Evolutionary conservation across 2,329 filamentous ascomycete species (phyloP).

Genomic region (Verticillium zaregamsianum): DNA sequence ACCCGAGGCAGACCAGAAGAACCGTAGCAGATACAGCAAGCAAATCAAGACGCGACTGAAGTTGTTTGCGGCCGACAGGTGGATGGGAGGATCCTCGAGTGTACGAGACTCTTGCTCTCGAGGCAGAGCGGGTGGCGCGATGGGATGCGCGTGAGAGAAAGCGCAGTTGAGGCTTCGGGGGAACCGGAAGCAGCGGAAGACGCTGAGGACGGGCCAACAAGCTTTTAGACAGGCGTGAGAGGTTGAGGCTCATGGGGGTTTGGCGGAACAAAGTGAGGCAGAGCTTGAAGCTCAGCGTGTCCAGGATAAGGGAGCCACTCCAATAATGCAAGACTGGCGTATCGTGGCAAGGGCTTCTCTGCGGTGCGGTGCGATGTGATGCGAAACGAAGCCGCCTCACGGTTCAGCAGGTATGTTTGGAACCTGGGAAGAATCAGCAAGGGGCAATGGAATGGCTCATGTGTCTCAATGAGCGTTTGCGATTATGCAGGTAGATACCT

Average conservation of each 20-base stretch:
- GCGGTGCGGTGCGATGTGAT: not conserved
- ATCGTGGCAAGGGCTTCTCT: not conserved
- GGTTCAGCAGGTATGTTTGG: not conserved
- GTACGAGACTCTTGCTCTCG: not conserved
- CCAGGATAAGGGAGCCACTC: not conserved
- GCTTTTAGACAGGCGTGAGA: not conserved
- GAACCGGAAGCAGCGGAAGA: not conserved
- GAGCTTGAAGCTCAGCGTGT: not conserved
- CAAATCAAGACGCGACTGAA: conserved; percentile 10
- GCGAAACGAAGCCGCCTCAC: not conserved
- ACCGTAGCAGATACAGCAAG: conserved; percentile 7
- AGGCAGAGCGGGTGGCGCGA: not conserved
- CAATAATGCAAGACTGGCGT: not conserved
- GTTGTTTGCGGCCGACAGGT: not conserved
- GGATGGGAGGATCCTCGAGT: too few species aligned
- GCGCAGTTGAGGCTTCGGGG: not conserved
- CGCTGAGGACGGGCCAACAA: not conserved
- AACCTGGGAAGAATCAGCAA: not conserved
- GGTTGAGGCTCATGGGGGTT: not conserved
- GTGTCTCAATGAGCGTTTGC: not conserved
- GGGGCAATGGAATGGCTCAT: not conserved
- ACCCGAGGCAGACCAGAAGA: conserved; percentile 9
- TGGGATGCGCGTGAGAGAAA: not conserved
- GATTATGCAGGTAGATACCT: not conserved
- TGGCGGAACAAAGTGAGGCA: not conserved